These are phyloP conservation scores for Cryptosporidium xiaoi DNA, from an alignment of 169 alveolate species.

Conservation along the genomic window DNA sequence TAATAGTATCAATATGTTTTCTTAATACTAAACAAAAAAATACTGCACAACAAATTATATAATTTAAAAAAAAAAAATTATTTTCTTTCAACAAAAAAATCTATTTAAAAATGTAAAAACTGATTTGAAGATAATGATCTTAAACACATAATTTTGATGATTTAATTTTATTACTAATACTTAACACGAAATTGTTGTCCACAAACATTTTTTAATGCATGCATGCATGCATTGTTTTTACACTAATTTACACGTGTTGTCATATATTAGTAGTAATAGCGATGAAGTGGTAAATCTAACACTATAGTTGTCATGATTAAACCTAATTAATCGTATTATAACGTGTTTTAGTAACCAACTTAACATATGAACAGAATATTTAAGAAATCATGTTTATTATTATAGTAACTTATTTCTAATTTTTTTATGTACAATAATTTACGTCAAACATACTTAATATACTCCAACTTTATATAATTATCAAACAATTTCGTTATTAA, in stretches of 20 bases:
- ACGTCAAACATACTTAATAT: not conserved
- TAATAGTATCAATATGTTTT: constrained; percentile 26
- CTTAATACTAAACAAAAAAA: not conserved
- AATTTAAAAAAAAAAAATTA: too few species aligned
- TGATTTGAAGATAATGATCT: not conserved
- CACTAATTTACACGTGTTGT: not conserved
- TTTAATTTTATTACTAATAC: not conserved
- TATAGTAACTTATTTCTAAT: too few species aligned
- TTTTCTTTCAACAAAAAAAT: not conserved
- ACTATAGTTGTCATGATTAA: too few species aligned
- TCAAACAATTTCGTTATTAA: not conserved
- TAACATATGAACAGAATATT: too few species aligned
- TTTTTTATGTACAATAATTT: not conserved
- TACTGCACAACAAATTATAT: too few species aligned
- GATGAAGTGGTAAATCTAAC: too few species aligned
- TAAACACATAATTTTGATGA: too few species aligned
- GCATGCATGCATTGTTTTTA: constrained; percentile 27
- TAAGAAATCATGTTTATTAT: too few species aligned
- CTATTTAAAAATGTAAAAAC: too few species aligned
- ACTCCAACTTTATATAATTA: not conserved
- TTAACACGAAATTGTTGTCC: constrained; percentile 31
- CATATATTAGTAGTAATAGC: too few species aligned
- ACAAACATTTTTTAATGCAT: constrained; percentile 16
- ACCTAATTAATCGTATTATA: too few species aligned
- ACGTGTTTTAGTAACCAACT: too few species aligned